Base-by-base conservation (phyloP, 1,284 basidiomycete species). In the Mycena citricolor region DNA sequence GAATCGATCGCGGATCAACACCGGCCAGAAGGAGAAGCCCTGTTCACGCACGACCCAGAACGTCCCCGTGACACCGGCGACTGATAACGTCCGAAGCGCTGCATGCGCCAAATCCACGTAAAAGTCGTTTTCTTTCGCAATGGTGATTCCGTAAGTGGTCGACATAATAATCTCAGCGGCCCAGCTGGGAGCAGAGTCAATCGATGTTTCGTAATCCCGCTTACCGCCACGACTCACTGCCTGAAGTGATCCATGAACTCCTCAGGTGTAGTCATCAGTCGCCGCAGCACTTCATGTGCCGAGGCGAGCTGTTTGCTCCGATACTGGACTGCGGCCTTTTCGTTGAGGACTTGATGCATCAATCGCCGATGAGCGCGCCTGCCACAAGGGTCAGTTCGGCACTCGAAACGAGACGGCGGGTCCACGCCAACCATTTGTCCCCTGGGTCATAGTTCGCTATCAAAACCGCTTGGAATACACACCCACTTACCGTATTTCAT, bases 111-210 rank as follows among this genome's bases (percentile, higher is more conserved):
- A 17, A 4, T 41, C 28, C 14, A 63, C 42, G 32, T 54, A 60
- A 3, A 54, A 56, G 29, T 64, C 61, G 13, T 58, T 39, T 13
- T 52, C 43, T 0, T 51, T 44, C 1, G 44, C 13, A 12, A 62
- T 44, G 2, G 58, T 43, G 21, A 64, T 49, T 2, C 62, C 62
- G 31, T 65, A 65, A 0, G 57, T 53, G 16, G 57, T 43, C 1
- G 55, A 54, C 38, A 64, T 51, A 34, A 59, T 57, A 1, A 58
- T 51, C n/a, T 58, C 56, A 1, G 54, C 57, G 5, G 59, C 52
- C 47, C 59, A 49, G 14, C 60, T 63, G n/a, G n/a, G n/a, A n/a
- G n/a, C n/a, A n/a, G n/a, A n/a, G n/a, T n/a, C n/a, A n/a, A n/a
- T n/a, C n/a, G n/a, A n/a, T n/a, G n/a, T n/a, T n/a, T n/a, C n/a